Evolutionary conservation across 495 filamentous ascomycete genomes (phyloP).

Genomic region (Talaromyces nanjingensis): DNA sequence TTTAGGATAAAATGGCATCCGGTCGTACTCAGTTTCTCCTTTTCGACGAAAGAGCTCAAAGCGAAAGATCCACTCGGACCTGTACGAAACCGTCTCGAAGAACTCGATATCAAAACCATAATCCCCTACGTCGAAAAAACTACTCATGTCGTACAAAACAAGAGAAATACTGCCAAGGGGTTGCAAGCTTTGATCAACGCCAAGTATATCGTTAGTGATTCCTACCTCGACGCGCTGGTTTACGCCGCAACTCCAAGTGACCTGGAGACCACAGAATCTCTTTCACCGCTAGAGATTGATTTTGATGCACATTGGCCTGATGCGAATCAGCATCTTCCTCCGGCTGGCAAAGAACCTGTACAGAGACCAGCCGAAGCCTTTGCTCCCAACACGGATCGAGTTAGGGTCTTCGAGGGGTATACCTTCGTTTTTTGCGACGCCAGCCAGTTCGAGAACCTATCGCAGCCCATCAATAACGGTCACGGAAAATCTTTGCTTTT

Average conservation of each 20-base stretch:
- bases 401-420: constrained; percentile 75
- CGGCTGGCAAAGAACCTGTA: constrained; percentile 64
- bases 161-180: constrained; percentile 80
- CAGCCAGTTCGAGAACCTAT: constrained; percentile 70
- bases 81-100: constrained; percentile 59
- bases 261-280: constrained; percentile 42
- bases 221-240: constrained; percentile 65
- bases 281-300: constrained; percentile 70
- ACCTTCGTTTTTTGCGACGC: constrained; percentile 82
- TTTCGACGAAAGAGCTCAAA: constrained; percentile 66
- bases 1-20: constrained; percentile 74
- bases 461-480: constrained; percentile 66
- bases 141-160: constrained; percentile 82
- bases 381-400: constrained; percentile 56
- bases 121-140: constrained; percentile 62
- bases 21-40: constrained; percentile 73
- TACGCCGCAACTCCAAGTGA: constrained; percentile 55
- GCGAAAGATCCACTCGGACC: constrained; percentile 56
- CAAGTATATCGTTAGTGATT: constrained; percentile 70
- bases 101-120: constrained; percentile 80
- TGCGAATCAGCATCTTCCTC: constrained; percentile 61
- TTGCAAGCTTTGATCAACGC: constrained; percentile 84
- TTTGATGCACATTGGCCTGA: constrained; percentile 81
- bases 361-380: constrained; percentile 57
- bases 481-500: constrained; percentile 74